A percentile compares a stretch with the other conserved stretches of the same genome.
These are phyloP conservation scores for Auricularia sp. DNA, from an alignment of 768 basidiomycete genomes.

Conservation along the genomic window DNA sequence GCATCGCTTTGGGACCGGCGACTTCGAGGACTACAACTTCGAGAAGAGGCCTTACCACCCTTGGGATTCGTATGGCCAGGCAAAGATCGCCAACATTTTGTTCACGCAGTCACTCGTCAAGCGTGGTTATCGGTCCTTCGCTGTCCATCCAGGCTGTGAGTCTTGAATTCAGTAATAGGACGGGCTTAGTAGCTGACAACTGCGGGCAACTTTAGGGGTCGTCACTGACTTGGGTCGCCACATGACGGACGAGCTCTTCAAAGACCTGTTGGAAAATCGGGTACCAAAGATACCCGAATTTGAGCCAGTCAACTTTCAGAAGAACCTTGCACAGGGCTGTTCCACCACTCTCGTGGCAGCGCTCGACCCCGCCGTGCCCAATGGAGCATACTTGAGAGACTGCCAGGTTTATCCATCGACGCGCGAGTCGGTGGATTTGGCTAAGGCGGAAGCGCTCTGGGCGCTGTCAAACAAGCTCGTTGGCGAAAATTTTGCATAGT, in stretches of 20 bases:
- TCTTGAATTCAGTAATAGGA: not conserved
- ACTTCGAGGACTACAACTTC: slow-evolving; percentile 18
- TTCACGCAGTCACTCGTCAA: slow-evolving; percentile 20
- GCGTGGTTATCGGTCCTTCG: not conserved
- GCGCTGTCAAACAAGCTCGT: not conserved
- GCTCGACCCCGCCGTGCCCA: not conserved
- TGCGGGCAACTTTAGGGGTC: not conserved
- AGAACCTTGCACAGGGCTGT: not conserved
- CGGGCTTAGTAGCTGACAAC: not conserved
- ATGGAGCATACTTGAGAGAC: not conserved
- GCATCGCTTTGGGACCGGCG: slow-evolving; percentile 27
- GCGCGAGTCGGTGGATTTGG: not conserved
- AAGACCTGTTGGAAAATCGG: not conserved
- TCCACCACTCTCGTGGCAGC: not conserved
- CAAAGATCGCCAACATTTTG: slow-evolving; percentile 33
- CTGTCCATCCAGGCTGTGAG: not conserved
- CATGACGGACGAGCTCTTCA: not conserved
- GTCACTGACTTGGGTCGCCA: not conserved
- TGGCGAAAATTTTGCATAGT: not conserved
- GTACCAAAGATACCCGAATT: not conserved
- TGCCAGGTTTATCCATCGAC: not conserved
- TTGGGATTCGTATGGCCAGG: slow-evolving; percentile 26
- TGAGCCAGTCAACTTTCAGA: not conserved
- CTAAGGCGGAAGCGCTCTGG: not conserved
- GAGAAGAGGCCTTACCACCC: not conserved